Evolutionary conservation across 805 yeast genomes (phyloP), one percentile per base, ranked within the genome.

Genomic region (Candida vaughaniae): DNA sequence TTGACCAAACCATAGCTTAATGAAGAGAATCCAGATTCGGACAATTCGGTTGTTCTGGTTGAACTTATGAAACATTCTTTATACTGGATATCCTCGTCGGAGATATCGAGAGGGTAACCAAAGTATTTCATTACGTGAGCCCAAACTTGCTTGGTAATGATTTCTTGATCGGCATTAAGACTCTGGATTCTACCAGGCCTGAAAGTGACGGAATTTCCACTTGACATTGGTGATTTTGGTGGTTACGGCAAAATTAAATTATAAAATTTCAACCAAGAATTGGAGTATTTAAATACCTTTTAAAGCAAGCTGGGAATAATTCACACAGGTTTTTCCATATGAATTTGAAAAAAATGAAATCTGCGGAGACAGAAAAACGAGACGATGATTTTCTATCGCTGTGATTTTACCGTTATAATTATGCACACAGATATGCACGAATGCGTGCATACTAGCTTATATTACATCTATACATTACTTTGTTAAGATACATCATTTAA

Each of bases 71-170:
- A 65, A 29, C 66, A 55, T 31, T 56, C 61, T 23, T 50, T 48
- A 38, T 46, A 57, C 17, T 44, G 41, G 22, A 66, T 34, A 34
- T 66, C 71, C 7, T 51, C 56, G 11, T 34, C 35, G 5, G 55
- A 44, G 25, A 68, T 49, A 27, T 49, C 48, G 14, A 75, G 42
- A 0, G 47, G 55, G 49, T 73, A 66, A 4, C 86, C 88, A 71
- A 81, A 71, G 41, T 66, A 75, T 46, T 75, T 77, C 46, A 85
- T 63, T 31, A 79, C 50, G 49, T 78, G 71, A 33, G 82, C 79
- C 89, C 90, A 85, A 4, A 75, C 70, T 51, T 82, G 86, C 57
- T 85, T 85, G 52, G 84, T 60, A 14, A 71, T 69, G 34, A 71
- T 50, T 51, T 84, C 90, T 55, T 84, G 80, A 16, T 81, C 83